phyloP scores from a whole-genome alignment of 2,329 filamentous ascomycete genomes.

The Aspergillus sp. region DNA sequence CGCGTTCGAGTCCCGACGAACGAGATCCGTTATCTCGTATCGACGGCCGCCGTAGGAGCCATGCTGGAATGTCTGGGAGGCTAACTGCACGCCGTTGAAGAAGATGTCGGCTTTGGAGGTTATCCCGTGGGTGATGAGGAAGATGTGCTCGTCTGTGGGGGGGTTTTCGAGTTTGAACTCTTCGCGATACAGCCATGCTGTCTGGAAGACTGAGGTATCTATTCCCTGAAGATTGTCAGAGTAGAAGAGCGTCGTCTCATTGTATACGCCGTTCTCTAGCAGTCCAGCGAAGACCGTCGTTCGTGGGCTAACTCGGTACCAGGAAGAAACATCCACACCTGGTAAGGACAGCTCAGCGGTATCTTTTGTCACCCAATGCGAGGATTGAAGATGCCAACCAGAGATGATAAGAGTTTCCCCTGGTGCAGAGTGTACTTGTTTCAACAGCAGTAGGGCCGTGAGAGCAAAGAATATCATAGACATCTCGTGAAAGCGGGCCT shows the following conservation, averaged over 20 bases:
- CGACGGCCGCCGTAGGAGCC: slow-evolving; percentile 58
- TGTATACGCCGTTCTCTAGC: slow-evolving; percentile 52
- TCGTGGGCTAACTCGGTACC: slow-evolving; percentile 52
- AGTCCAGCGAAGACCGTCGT: slow-evolving; percentile 60
- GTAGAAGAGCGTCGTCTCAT: slow-evolving; percentile 56
- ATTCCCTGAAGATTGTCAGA: slow-evolving; percentile 51
- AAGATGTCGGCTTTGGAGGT: slow-evolving; percentile 61
- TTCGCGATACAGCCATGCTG: slow-evolving; percentile 60
- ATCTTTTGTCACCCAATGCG: slow-evolving; percentile 35
- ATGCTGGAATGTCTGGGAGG: slow-evolving; percentile 48
- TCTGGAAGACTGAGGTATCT: slow-evolving; percentile 48
- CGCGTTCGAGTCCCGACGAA: slow-evolving; percentile 47
- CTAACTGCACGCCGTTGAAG: slow-evolving; percentile 56
- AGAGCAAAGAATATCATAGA: too few species aligned
- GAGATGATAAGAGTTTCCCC: slow-evolving; percentile 24
- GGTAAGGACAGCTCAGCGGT: slow-evolving; percentile 42
- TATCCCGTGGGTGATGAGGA: slow-evolving; percentile 60
- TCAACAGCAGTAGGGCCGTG: too few species aligned
- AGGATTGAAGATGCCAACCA: slow-evolving; percentile 54
- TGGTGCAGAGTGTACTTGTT: too few species aligned
- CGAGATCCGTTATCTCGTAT: slow-evolving; percentile 53
- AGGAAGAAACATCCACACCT: slow-evolving; percentile 49
- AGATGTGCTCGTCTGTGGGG: slow-evolving; percentile 43
- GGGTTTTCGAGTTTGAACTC: slow-evolving; percentile 47
- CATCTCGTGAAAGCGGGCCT: too few species aligned